phyloP scores from a whole-genome alignment of 75 land plant genomes.

The Ceratopteris richardii region DNA sequence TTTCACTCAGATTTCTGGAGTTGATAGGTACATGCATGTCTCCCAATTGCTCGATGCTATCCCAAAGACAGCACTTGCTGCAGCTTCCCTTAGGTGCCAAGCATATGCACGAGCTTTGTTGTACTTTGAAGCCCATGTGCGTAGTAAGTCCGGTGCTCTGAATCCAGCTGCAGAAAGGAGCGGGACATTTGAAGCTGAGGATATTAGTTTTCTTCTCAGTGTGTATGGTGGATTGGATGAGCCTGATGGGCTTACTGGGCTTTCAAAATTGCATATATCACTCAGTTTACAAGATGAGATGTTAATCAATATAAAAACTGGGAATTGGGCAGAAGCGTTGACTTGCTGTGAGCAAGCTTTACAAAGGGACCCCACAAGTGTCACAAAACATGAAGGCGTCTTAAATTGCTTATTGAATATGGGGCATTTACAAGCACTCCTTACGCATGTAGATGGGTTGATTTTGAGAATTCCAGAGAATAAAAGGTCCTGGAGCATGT shows the following conservation, averaged over 20 bases:
- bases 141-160: conserved; percentile 78
- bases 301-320: conserved; percentile 80
- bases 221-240: conserved; percentile 93
- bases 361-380: conserved; percentile 81
- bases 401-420: conserved; percentile 94
- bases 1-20: conserved; percentile 14
- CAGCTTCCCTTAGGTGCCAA: conserved; percentile 87
- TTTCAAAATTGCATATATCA: conserved; percentile 65
- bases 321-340: conserved; percentile 98
- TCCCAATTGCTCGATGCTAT: conserved; percentile 70
- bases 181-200: conserved; percentile 79
- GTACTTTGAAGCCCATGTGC: conserved; percentile 90
- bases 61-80: conserved; percentile 89
- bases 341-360: conserved; percentile 94
- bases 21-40: conserved; percentile 55
- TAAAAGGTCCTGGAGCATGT: conserved; percentile 87
- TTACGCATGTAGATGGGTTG: conserved; percentile 92
- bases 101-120: conserved; percentile 90
- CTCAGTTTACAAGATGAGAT: conserved; percentile 78
- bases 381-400: conserved; percentile 79
- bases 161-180: conserved; percentile 90
- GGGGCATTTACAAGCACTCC: conserved; percentile 97
- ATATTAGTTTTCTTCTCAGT: conserved; percentile 79
- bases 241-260: conserved; percentile 90
- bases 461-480: conserved; percentile 65